These are phyloP conservation scores for Quercus alba DNA, from an alignment of 306 rosid genomes.

Conservation along the genomic window DNA sequence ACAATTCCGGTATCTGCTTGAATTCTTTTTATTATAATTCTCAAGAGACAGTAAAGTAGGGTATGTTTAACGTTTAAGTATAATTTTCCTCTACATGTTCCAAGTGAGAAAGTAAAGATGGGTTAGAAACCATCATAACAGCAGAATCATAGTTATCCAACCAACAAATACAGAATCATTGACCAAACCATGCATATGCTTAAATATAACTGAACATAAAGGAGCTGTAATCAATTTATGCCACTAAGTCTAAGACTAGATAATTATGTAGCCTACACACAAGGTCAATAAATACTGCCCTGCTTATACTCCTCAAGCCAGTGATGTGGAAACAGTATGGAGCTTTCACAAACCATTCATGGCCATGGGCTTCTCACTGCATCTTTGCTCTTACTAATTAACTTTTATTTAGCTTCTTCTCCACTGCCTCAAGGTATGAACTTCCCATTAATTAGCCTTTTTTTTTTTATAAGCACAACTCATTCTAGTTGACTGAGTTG, in stretches of 20 bases:
- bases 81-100: slow-evolving; percentile 7
- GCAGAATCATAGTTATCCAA: slow-evolving; percentile 36
- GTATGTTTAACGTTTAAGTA: slow-evolving; percentile 2
- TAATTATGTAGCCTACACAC: slow-evolving; percentile 22
- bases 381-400: slow-evolving; percentile 26
- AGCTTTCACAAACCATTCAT: slow-evolving; percentile 25
- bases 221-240: slow-evolving; percentile 37
- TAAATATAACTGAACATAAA: slow-evolving; percentile 1
- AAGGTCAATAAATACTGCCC: slow-evolving; percentile 31
- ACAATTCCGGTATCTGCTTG: background rate
- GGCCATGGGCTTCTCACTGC: slow-evolving; percentile 24
- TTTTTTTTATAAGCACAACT: background rate
- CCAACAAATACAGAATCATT: slow-evolving; percentile 42
- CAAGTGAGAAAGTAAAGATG: slow-evolving; percentile 5
- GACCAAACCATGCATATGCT: slow-evolving; percentile 44
- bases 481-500: slow-evolving; percentile 2
- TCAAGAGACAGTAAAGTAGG: slow-evolving; percentile 14
- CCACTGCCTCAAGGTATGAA: slow-evolving; percentile 42
- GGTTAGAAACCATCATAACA: slow-evolving; percentile 22
- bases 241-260: slow-evolving; percentile 27
- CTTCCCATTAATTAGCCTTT: background rate
- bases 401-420: slow-evolving; percentile 32
- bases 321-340: slow-evolving; percentile 31
- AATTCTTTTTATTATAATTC: slow-evolving; percentile 17
- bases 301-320: slow-evolving; percentile 15